These are phyloP conservation scores for Colletotrichum spinosum DNA, from an alignment of 2,329 filamentous ascomycete species.

Conservation along the genomic window DNA sequence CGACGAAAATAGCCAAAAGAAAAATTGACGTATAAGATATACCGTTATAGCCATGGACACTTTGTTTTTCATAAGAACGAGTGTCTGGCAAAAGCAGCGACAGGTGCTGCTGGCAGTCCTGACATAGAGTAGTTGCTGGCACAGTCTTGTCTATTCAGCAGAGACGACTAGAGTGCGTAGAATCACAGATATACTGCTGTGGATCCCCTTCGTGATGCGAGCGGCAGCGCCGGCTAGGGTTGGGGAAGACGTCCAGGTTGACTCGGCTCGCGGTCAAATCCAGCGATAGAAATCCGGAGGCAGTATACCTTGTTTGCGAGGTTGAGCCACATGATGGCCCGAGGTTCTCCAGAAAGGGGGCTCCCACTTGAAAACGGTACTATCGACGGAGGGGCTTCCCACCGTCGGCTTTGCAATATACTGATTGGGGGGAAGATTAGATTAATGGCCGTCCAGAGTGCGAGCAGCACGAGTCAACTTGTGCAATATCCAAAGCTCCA, in stretches of 20 bases:
- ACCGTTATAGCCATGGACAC: background rate
- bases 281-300: background rate
- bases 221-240: slow-evolving; percentile 2
- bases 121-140: slow-evolving; percentile 14
- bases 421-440: slow-evolving; percentile 13
- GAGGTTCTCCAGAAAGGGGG: background rate
- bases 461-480: slow-evolving; percentile 23
- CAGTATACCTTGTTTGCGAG: background rate
- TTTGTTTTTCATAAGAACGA: too few relatives aligned
- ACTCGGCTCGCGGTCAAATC: background rate
- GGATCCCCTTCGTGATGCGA: background rate
- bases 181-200: slow-evolving; percentile 19
- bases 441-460: slow-evolving; percentile 3
- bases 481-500: slow-evolving; percentile 12
- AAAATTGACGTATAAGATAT: too few relatives aligned
- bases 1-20: background rate
- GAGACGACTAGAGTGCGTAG: slow-evolving; percentile 6
- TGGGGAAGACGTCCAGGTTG: background rate
- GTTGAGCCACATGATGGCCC: slow-evolving; percentile 2
- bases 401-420: slow-evolving; percentile 8
- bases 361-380: background rate
- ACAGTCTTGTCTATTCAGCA: slow-evolving; percentile 16
- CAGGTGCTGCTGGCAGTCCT: background rate
- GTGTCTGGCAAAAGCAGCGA: slow-evolving; percentile 4
- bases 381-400: background rate